A percentile compares a stretch with the other conserved stretches of the same genome.
Conservation (phyloP, 768 basidiomycete genomes). For the Chalciporus sphaerocephalus region DNA sequence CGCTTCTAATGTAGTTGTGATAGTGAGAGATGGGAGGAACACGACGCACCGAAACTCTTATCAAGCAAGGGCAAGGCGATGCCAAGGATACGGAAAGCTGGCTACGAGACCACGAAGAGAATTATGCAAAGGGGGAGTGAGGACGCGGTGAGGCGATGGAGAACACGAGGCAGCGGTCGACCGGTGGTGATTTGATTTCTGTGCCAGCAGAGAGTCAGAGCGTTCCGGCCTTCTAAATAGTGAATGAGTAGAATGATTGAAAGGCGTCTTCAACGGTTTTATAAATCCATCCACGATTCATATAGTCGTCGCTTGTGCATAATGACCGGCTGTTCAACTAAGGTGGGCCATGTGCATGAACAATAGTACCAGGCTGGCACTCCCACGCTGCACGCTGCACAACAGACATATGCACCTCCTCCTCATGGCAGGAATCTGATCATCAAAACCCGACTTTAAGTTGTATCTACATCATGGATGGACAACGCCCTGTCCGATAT, state of each 20-base stretch:
- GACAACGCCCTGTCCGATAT: not conserved
- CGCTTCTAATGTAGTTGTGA: not conserved
- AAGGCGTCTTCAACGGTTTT: not conserved
- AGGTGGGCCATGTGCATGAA: not conserved
- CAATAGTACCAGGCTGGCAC: not conserved
- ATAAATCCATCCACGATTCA: not conserved
- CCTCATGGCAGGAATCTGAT: not conserved
- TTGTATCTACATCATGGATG: not conserved
- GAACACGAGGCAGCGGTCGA: conserved; percentile 16
- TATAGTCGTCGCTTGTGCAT: not conserved
- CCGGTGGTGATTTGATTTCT: conserved; percentile 3
- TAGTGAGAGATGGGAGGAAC: not conserved
- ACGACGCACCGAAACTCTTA: conserved; percentile 11
- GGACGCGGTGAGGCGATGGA: conserved; percentile 9
- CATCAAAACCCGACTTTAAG: not conserved
- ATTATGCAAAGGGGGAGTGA: conserved; percentile 2
- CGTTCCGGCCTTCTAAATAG: not conserved
- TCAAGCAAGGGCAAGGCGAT: conserved; percentile 4
- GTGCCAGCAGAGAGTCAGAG: not conserved
- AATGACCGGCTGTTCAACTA: not conserved
- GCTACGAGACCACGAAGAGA: conserved; percentile 1
- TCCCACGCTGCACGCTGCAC: not conserved
- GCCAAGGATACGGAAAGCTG: not conserved
- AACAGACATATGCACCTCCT: not conserved
- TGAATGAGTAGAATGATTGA: not conserved